Evolutionary conservation across 805 yeast species (phyloP).

Genomic region (Kurtzmaniella fragi): DNA sequence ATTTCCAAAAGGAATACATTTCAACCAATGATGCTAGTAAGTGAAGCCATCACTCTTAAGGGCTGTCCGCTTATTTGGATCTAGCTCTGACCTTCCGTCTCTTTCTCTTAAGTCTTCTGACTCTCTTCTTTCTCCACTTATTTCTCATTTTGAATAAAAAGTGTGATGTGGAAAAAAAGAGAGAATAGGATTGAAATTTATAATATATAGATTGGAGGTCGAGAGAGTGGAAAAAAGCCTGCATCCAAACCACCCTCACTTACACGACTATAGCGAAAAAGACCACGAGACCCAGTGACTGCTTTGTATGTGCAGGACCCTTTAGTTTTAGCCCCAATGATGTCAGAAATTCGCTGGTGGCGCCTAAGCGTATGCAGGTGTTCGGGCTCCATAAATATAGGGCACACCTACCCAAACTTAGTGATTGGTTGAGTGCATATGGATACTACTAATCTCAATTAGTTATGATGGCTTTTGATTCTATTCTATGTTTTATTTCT

Average conservation of each 20-base stretch:
- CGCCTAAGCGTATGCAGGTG: too few species aligned
- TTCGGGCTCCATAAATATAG: background rate
- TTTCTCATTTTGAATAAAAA: constrained; percentile 65
- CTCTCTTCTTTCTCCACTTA: constrained; percentile 99
- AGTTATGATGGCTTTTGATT: too few species aligned
- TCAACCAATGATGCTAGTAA: background rate
- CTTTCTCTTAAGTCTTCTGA: constrained; percentile 99
- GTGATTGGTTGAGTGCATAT: too few species aligned
- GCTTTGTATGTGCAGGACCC: background rate
- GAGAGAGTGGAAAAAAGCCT: too few species aligned
- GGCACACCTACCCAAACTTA: too few species aligned
- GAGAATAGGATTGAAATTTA: constrained; percentile 5
- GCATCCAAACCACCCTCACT: background rate
- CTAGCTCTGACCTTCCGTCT: constrained; percentile 99
- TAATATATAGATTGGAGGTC: background rate
- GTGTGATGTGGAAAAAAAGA: constrained; percentile 19
- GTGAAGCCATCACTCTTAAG: constrained; percentile 2
- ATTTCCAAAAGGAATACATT: background rate
- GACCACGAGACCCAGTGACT: background rate
- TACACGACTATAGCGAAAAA: background rate
- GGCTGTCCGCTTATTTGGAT: constrained; percentile 79
- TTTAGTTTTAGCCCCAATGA: background rate
- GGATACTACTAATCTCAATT: too few species aligned
- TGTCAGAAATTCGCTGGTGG: background rate
- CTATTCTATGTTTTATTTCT: too few species aligned